These are phyloP conservation scores for Microdochium trichocladiopsis DNA, from an alignment of 2,329 filamentous ascomycete genomes.

Conservation along the genomic window DNA sequence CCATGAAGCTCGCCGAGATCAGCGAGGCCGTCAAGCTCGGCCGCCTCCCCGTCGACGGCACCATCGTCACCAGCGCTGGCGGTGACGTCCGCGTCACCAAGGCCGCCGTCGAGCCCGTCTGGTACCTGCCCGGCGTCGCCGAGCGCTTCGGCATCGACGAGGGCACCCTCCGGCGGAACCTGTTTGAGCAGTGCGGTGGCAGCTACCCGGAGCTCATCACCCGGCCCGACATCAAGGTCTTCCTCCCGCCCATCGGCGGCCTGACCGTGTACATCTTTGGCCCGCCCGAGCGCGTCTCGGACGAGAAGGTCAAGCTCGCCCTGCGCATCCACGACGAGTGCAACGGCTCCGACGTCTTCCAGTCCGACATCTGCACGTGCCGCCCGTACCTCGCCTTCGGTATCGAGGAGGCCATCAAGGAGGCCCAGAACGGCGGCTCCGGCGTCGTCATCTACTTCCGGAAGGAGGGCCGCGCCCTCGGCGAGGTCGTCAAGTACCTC, in stretches of 20 bases:
- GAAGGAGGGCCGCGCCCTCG: slow-evolving; percentile 90
- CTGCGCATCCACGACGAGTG: slow-evolving; percentile 78
- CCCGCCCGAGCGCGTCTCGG: slow-evolving; percentile 87
- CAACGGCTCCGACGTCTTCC: slow-evolving; percentile 96
- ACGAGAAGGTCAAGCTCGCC: slow-evolving; percentile 73
- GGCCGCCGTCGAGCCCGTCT: slow-evolving; percentile 87
- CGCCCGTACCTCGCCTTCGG: slow-evolving; percentile 93
- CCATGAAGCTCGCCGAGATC: slow-evolving; percentile 95
- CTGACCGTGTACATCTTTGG: slow-evolving; percentile 97
- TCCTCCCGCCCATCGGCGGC: slow-evolving; percentile 88
- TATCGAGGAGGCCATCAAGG: slow-evolving; percentile 94
- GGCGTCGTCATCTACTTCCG: slow-evolving; percentile 98
- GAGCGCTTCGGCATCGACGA: slow-evolving; percentile 94
- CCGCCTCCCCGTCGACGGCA: slow-evolving; percentile 71
- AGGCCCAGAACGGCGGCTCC: slow-evolving; percentile 88
- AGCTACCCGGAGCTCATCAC: slow-evolving; percentile 97
- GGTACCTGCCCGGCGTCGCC: slow-evolving; percentile 82
- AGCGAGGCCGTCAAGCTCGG: slow-evolving; percentile 80
- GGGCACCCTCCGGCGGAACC: slow-evolving; percentile 71
- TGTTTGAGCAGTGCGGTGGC: slow-evolving; percentile 94
- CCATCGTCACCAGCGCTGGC: slow-evolving; percentile 77
- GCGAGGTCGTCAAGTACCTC: slow-evolving; percentile 90
- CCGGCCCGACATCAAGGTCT: slow-evolving; percentile 87
- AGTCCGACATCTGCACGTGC: slow-evolving; percentile 96
- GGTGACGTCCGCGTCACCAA: slow-evolving; percentile 94